Evolutionary conservation across 225 moss, liverwort and hornwort species (phyloP), one percentile per base, ranked within the genome.

Genomic region (Pseudisothecium myosuroides): DNA sequence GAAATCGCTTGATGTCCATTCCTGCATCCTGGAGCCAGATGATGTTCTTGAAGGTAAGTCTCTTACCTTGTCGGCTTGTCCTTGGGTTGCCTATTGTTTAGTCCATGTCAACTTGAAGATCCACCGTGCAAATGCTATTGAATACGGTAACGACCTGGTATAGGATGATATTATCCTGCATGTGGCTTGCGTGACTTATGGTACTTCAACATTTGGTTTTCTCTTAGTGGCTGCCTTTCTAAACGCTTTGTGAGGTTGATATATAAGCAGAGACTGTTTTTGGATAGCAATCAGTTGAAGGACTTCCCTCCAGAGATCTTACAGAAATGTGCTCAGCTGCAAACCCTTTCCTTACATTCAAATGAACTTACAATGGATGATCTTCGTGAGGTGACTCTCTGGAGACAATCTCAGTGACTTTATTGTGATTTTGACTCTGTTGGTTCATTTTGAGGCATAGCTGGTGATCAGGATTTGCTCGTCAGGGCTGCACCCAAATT

Each of bases 361-460:
- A 99, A 97, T 89, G 93, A 99, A 89, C 94, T 99, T 36, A 99
- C 98, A 45, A 91, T 99, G 90, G 96, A 97, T 83, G 93, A 94
- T 84, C 98, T 99, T 85, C 96, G 98, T 85, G 91, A 96, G 98
- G 98, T 96, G 89, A 61, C 27, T 47, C 55, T 88, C 56, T 90
- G 58, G 31, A 72, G 78, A 18, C 60, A 88, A 66, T 85, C 78
- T 85, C 85, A 69, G 19, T 39, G 84, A 58, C 50, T 61, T 72
- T 50, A 34, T 60, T 87, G 87, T 65, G 50, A 71, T 64, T 41
- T 63, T 88, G 69, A 82, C 29, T 66, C 36, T 84, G 64, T 29
- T 76, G 75, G n/a, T 85, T 82, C 62, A 63, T 82, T 73, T 75
- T 80, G 49, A 49, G 56, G 41, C 55, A 59, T 50, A 58, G 65